Evolutionary conservation across 257 asterid species (phyloP), one percentile per base, ranked within the genome.

Genomic region (Nicotiana tabacum): DNA sequence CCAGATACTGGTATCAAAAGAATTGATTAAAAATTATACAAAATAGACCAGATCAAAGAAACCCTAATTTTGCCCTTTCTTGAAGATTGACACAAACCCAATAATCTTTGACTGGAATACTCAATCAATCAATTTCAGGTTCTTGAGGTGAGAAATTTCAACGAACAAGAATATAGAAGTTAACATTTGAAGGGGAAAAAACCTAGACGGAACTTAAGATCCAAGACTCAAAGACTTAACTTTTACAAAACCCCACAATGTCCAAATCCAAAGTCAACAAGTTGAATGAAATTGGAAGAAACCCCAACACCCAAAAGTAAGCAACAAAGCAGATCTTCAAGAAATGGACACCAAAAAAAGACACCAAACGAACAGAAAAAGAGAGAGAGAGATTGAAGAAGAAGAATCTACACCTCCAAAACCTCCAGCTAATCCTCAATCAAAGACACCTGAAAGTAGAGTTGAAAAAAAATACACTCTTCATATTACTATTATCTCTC

Each of bases 281-380:
- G 58, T 79, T 76, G 62, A 76, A 76, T 76, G 64, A 77, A 62
- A 77, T 35, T 24, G 57, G 57, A 78, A 84, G 69, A 80, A 48
- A 53, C 64, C 69, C 84, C 55, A 64, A 64, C 32, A 18, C 37
- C 57, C 18, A 80, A 68, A 81, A 81, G 39, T 46, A 70, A 60
- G 70, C n/a, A 32, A 79, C 65, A 82, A 61, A 83, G 68, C 91
- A 92, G 97, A 92, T 87, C 92, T 88, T 87, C 88, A 83, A 82
- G 78, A 86, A 85, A 85, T 60, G 82, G 84, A 33, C 82, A 74
- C 68, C 57, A 65, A 81, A 81, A 80, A 11, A 58, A 67, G 21
- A 21, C 21, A 21, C 21, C 21, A 21, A 21, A 21, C 21, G 21
- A 21, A 21, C 82, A 85, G 77, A 77, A 48, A 85, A 35, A 72